These are phyloP conservation scores for Solanum arcanum DNA, from an alignment of 257 asterid genomes.

Conservation along the genomic window DNA sequence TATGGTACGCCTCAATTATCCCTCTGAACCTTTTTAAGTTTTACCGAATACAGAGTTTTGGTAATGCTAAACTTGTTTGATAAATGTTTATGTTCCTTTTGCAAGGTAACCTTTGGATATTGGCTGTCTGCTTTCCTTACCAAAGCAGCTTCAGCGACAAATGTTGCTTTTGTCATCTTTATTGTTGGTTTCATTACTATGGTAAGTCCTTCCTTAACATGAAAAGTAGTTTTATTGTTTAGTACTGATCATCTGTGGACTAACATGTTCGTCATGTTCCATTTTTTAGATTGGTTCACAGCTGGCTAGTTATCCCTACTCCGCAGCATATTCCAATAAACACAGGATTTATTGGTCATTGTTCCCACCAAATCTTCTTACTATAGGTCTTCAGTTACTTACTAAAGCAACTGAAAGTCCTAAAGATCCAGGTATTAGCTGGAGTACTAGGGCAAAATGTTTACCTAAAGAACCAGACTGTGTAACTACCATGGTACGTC, in stretches of 20 bases:
- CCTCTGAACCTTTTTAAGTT: neutral
- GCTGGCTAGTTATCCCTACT: constrained; percentile 63
- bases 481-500: constrained; percentile 49
- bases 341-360: constrained; percentile 56
- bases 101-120: constrained; percentile 68
- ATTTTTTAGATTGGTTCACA: constrained; percentile 46
- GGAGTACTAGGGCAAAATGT: constrained; percentile 64
- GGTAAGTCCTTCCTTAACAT: constrained; percentile 29
- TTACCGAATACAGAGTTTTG: neutral
- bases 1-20: constrained; percentile 49
- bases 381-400: constrained; percentile 61
- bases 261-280: neutral
- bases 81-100: neutral
- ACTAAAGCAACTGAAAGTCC: constrained; percentile 74
- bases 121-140: constrained; percentile 62
- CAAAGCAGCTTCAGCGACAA: constrained; percentile 71
- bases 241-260: neutral
- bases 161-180: constrained; percentile 52
- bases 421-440: constrained; percentile 83
- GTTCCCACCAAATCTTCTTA: constrained; percentile 87
- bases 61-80: neutral
- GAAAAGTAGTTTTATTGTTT: neutral
- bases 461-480: constrained; percentile 62
- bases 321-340: constrained; percentile 15
- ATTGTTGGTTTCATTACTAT: constrained; percentile 67